Evolutionary conservation across 495 filamentous ascomycete genomes (phyloP).

Genomic region (Daldinia bambusicola): DNA sequence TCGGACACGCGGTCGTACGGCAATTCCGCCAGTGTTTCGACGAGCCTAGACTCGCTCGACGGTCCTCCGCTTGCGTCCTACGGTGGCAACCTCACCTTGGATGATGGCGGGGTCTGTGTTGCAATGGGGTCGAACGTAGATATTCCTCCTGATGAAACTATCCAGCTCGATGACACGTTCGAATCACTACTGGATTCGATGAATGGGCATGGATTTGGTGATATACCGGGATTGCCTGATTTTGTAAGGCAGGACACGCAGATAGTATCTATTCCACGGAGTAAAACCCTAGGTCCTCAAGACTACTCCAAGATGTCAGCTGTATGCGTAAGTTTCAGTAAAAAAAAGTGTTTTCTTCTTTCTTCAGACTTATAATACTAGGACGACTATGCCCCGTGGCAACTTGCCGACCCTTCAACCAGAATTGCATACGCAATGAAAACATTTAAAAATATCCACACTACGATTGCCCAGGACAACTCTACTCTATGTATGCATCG

Average conservation of each 20-base stretch:
- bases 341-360: background rate
- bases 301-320: constrained; percentile 42
- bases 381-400: constrained; percentile 49
- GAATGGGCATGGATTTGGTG: constrained; percentile 1
- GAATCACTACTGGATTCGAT: constrained; percentile 27
- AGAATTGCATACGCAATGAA: constrained; percentile 43
- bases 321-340: constrained; percentile 42
- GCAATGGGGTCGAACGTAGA: constrained; percentile 8
- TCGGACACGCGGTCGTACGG: constrained; percentile 9
- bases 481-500: constrained; percentile 51
- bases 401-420: constrained; percentile 49
- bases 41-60: constrained; percentile 15
- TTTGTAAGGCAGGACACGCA: constrained; percentile 7
- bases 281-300: constrained; percentile 13
- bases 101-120: background rate
- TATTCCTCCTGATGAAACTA: constrained; percentile 2
- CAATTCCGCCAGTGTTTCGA: constrained; percentile 21
- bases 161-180: constrained; percentile 24
- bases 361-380: constrained; percentile 24
- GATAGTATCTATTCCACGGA: constrained; percentile 9
- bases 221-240: background rate
- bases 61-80: constrained; percentile 4
- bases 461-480: constrained; percentile 42
- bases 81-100: constrained; percentile 3
- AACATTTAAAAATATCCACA: constrained; percentile 41